Base-by-base conservation (phyloP, 352 stramenopile genomes). In the Peronosclerospora sorghi region DNA sequence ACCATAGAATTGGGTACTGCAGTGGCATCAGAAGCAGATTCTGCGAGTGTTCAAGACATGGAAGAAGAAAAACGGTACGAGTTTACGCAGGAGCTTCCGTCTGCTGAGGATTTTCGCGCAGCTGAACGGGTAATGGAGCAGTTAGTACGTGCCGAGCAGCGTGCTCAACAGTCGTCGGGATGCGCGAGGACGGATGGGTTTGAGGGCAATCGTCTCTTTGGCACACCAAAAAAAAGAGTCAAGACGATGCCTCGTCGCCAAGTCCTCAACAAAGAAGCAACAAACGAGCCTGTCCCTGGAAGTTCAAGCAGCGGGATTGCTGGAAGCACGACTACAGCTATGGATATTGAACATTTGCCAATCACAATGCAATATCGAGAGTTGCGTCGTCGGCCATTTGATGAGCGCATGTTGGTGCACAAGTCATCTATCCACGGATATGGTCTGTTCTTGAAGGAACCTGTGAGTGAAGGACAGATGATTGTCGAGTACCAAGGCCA, bases 401-500 rank as follows among this genome's bases (percentile, higher is more conserved):
- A 88, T 26, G 75, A 95, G 28, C 86, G 88, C 1, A 68, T 98
- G 23, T 66, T 88, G 49, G 89, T 97, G 21, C 76, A 82, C 26
- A 92, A 96, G 48, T 96, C 83, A 8, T 85, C 90, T 41, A 98
- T 98, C 55, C 94, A 98, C 57, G 93, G 87, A 24, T 98, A 96
- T 54, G 95, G 95, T 4, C 62, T 98, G n/a, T 98, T 98, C 65
- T 73, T 91, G 13, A 94, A 97, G 34, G 71, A 93, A 45, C 73
- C 82, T 24, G 68, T 97, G 29, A 68, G 59, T 1, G 88, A 96
- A 47, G 79, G 93, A 14, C 85, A 96, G 45, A 96, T 98, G 83
- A 96, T 98, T 34, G 85, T 98, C 28, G 94, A 98, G 68, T 98
- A 98, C 51, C 81, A 96, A 49, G 94, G 95, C 5, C 82, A 98